Percentiles rank a stretch among this genome's conserved stretches.
Conservation (phyloP, 129 eudicot genomes). For the sunflower (Helianthus annuus) region DNA sequence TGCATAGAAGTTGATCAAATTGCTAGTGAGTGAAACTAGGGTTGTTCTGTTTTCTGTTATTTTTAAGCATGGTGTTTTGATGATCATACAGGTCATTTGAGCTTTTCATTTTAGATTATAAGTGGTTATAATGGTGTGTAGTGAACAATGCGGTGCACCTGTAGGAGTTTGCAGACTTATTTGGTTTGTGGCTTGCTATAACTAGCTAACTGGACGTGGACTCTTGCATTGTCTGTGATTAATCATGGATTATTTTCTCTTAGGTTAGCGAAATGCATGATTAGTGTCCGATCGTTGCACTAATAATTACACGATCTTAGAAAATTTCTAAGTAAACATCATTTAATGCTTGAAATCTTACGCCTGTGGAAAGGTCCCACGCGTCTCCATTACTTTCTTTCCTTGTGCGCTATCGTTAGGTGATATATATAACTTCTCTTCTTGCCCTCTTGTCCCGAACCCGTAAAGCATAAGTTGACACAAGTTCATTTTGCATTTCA, state of each 20-base stretch:
- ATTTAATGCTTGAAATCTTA: conserved; percentile 23
- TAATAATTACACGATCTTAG: conserved; percentile 9
- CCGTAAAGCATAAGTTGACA: conserved; percentile 8
- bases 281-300: conserved; percentile 2
- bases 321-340: conserved; percentile 16
- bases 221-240: background rate
- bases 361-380: background rate
- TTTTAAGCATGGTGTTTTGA: conserved; percentile 13
- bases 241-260: background rate
- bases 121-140: conserved; percentile 15
- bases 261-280: conserved; percentile 3
- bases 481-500: background rate
- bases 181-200: background rate
- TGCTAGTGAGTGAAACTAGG: conserved; percentile 15
- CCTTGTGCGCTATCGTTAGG: background rate
- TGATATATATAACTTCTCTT: conserved; percentile 18
- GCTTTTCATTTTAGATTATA: conserved; percentile 18
- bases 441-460: conserved; percentile 1
- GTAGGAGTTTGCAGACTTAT: conserved; percentile 17
- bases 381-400: conserved; percentile 18
- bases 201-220: conserved; percentile 9
- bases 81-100: conserved; percentile 8
- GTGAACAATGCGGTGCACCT: conserved; percentile 19
- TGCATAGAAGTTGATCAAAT: conserved; percentile 24
- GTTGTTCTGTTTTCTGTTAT: conserved; percentile 29